phyloP scores from a whole-genome alignment of 2,329 filamentous ascomycete species.

The Fusarium napiforme region DNA sequence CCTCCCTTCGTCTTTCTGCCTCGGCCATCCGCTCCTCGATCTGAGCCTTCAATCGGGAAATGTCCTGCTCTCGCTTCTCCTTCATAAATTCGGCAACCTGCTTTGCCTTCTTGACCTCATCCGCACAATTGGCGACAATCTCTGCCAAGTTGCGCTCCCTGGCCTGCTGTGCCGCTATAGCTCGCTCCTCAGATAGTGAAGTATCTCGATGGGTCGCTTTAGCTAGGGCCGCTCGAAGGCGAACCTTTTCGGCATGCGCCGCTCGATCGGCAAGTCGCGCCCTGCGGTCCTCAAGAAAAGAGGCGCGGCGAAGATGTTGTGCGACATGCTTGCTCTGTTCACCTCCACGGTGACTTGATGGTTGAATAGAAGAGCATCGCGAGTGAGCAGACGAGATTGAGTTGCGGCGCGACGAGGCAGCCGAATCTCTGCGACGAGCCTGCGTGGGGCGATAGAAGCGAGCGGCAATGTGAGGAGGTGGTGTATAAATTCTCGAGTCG shows the following conservation, averaged over 20 bases:
- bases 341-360: conserved; percentile 59
- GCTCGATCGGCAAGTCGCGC: conserved; percentile 82
- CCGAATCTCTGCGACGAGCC: conserved; percentile 77
- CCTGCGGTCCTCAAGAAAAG: conserved; percentile 83
- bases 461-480: conserved; percentile 80
- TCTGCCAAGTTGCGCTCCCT: conserved; percentile 84
- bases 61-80: conserved; percentile 80
- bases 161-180: conserved; percentile 80
- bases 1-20: conserved; percentile 76
- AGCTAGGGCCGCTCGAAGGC: conserved; percentile 77
- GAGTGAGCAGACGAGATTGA: conserved; percentile 82
- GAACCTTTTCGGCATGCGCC: conserved; percentile 85
- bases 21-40: conserved; percentile 85
- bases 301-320: conserved; percentile 81
- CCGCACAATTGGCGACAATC: conserved; percentile 82
- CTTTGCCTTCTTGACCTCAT: conserved; percentile 85
- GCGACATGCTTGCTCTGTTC: conserved; percentile 81
- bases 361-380: conserved; percentile 70
- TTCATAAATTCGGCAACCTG: conserved; percentile 85
- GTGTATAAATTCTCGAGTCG: conserved; percentile 61
- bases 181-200: conserved; percentile 77
- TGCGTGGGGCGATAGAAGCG: conserved; percentile 78
- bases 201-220: conserved; percentile 75
- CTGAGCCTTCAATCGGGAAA: conserved; percentile 74
- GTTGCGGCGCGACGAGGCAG: conserved; percentile 81